phyloP scores from a whole-genome alignment of 1,284 basidiomycete genomes.

The Ceratobasidium sp. region DNA sequence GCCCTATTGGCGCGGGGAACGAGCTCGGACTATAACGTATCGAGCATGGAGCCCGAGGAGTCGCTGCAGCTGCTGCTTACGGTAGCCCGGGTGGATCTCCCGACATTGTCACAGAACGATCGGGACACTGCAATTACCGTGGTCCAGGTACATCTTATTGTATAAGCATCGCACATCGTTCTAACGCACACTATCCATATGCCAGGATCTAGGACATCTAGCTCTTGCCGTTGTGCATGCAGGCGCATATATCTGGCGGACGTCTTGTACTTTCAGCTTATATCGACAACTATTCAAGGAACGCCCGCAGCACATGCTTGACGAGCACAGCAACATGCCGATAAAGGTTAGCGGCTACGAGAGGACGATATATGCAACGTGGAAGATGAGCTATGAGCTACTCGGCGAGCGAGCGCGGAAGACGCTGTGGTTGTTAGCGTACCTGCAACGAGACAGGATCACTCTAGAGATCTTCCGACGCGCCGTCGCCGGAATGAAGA shows the following conservation, averaged over 20 bases:
- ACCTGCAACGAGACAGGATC: slow-evolving; percentile 14
- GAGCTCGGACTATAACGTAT: slow-evolving; percentile 17
- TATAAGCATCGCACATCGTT: too few species aligned
- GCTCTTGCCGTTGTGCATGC: background rate
- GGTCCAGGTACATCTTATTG: slow-evolving; percentile 5
- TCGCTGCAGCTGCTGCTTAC: slow-evolving; percentile 14
- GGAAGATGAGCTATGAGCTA: slow-evolving; percentile 14
- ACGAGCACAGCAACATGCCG: background rate
- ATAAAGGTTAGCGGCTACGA: background rate
- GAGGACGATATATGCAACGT: slow-evolving; percentile 15
- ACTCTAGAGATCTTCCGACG: background rate
- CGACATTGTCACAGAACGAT: background rate
- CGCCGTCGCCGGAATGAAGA: background rate
- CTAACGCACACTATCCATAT: too few species aligned
- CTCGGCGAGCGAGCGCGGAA: background rate
- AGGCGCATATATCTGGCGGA: too few species aligned
- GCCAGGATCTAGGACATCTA: background rate
- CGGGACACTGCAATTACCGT: background rate
- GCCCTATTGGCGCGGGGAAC: background rate
- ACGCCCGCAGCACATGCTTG: background rate
- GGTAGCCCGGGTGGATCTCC: background rate
- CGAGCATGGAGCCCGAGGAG: slow-evolving; percentile 27
- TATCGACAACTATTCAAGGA: background rate
- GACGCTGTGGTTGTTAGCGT: slow-evolving; percentile 8
- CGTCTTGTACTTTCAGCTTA: too few species aligned